A percentile compares a stretch with the other conserved stretches of the same genome.
These are phyloP conservation scores for Elasticomyces elasticus DNA, from an alignment of 495 filamentous ascomycete species.

Conservation along the genomic window DNA sequence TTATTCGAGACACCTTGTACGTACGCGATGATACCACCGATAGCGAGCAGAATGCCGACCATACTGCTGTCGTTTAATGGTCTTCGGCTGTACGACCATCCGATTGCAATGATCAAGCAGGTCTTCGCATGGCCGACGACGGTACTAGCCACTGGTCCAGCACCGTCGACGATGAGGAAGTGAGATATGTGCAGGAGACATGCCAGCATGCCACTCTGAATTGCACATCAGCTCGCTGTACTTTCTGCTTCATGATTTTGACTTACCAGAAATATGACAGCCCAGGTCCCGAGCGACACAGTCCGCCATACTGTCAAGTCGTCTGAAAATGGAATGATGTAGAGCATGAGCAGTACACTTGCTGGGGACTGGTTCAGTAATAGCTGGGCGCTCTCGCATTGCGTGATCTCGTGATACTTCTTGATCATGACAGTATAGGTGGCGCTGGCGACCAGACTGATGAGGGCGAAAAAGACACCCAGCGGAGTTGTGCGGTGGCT, in stretches of 20 bases:
- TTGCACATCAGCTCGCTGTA: neutral
- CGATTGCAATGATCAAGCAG: conserved; percentile 13
- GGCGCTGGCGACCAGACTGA: conserved; percentile 8
- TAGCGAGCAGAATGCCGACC: conserved; percentile 9
- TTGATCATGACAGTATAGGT: conserved; percentile 18
- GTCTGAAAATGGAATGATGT: conserved; percentile 57
- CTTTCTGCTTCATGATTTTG: neutral
- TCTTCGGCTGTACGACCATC: conserved; percentile 4
- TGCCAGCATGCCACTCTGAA: conserved; percentile 49
- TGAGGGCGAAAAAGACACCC: conserved; percentile 18
- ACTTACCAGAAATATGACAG: conserved; percentile 46
- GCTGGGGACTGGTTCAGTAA: conserved; percentile 63
- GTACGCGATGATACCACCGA: conserved; percentile 16
- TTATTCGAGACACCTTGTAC: neutral
- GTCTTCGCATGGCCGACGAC: conserved; percentile 51
- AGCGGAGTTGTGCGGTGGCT: conserved; percentile 6
- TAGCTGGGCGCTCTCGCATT: conserved; percentile 44
- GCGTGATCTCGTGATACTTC: conserved; percentile 15
- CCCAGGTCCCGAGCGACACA: conserved; percentile 41
- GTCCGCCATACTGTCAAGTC: conserved; percentile 45
- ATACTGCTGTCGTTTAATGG: conserved; percentile 9
- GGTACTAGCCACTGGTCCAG: conserved; percentile 59
- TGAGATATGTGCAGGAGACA: conserved; percentile 63
- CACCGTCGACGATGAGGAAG: conserved; percentile 63
- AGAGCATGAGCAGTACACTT: conserved; percentile 52